Base-by-base conservation (phyloP, 352 stramenopile genomes). In the Globisporangium iwayamae region DNA sequence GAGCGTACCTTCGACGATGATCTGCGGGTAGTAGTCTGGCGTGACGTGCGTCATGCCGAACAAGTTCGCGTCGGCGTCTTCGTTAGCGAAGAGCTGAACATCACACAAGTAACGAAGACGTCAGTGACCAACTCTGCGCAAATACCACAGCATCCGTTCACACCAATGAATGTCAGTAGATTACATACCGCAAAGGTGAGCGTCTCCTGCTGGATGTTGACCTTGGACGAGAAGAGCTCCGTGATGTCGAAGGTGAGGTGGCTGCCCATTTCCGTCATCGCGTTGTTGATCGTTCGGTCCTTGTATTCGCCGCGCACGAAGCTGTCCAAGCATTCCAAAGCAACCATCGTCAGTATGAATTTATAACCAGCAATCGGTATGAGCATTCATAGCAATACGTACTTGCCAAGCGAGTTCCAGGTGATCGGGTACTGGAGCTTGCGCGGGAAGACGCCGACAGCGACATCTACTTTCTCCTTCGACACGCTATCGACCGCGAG, bases 221-320 rank as follows among this genome's bases (percentile, higher is more conserved):
- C 58, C 38, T 78, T 86, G 8, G 64, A 64, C 20, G 79, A 67
- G 25, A 93, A 84, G 22, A 90, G 68, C 56, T 94, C 85, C 3
- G 85, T 94, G 70, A 94, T 89, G 66, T 94, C 85, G 62, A 92
- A 93, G 20, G 73, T 69, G 50, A 93, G 63, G 66, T 90, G 78
- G 46, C 71, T 89, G 46, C 85, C 83, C 38, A 91, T 67, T 50
- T 79, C 70, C 3, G 78, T 74, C 9, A 57, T 43, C 11, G 75
- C 79, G 51, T 74, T 79, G 71, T 91, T 78, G 65, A 91, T 76
- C 56, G 87, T 66, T 32, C 76, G 70, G 18, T 87, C 52, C 22
- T 60, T 70, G 67, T 83, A 91, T 20, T 78, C 64, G 60, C 61
- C 60, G 2, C 51, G 52, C 28, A 67, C 53, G 56, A 80, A 77